These are phyloP conservation scores for Striga hermonthica DNA, from an alignment of 305 asterid genomes.

Conservation along the genomic window DNA sequence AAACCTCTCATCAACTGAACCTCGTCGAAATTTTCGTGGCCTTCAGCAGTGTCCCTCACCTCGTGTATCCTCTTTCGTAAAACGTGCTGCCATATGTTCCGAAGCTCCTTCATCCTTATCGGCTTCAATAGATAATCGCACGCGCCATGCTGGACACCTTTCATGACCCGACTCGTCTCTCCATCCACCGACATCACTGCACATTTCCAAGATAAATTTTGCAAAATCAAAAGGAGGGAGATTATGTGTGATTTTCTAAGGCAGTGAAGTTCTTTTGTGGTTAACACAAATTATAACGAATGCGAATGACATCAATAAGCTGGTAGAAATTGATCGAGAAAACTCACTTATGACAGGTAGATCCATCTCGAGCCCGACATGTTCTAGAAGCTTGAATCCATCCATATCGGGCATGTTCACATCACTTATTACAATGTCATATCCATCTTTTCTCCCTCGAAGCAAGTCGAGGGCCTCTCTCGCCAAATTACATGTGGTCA, in stretches of 20 bases:
- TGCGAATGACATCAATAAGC: too few relatives aligned
- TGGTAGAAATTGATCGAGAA: background rate
- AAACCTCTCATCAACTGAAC: slow-evolving; percentile 51
- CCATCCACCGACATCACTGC: slow-evolving; percentile 99
- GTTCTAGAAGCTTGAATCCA: slow-evolving; percentile 92
- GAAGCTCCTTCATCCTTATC: slow-evolving; percentile 86
- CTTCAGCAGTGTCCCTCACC: slow-evolving; percentile 38
- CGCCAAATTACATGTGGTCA: slow-evolving; percentile 75
- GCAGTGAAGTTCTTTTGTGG: background rate
- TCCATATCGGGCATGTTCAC: slow-evolving; percentile 99
- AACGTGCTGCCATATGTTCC: slow-evolving; percentile 96
- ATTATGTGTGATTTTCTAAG: background rate
- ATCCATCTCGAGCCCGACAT: slow-evolving; percentile 93
- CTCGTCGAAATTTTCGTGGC: slow-evolving; percentile 64
- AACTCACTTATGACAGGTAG: slow-evolving; percentile 87
- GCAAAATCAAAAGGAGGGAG: too few relatives aligned
- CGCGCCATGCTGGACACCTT: slow-evolving; percentile 93
- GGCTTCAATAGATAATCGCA: slow-evolving; percentile 96
- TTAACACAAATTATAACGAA: background rate
- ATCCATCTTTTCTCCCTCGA: slow-evolving; percentile 79
- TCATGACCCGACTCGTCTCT: slow-evolving; percentile 94
- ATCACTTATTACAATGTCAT: slow-evolving; percentile 84
- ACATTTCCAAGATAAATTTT: slow-evolving; percentile 4
- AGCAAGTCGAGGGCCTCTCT: slow-evolving; percentile 78
- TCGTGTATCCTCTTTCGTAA: slow-evolving; percentile 80